Evolutionary conservation across 1,139 yeast genomes (phyloP).

Genomic region (Candida anutae): DNA sequence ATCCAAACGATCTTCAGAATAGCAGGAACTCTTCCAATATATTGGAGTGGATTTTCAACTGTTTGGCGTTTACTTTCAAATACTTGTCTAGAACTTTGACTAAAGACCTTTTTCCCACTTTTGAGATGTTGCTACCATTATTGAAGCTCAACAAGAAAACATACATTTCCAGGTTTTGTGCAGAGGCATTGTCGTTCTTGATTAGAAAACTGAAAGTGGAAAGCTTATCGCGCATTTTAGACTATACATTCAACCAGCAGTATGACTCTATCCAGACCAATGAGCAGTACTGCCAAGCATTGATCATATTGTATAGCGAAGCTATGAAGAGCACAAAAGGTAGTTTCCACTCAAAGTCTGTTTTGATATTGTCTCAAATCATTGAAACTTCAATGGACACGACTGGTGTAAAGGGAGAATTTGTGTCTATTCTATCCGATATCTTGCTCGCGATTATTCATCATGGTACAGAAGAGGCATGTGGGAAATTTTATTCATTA

Average conservation of each 20-base stretch:
- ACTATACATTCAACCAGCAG: constrained; percentile 45
- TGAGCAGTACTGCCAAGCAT: constrained; percentile 44
- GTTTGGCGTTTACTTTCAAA: constrained; percentile 84
- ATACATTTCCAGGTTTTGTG: constrained; percentile 74
- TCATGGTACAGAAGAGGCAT: constrained; percentile 53
- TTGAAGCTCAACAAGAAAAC: constrained; percentile 46
- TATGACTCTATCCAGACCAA: constrained; percentile 22
- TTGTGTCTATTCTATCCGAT: constrained; percentile 48
- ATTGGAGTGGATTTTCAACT: constrained; percentile 78
- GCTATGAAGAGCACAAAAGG: constrained; percentile 67
- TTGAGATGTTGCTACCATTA: constrained; percentile 56
- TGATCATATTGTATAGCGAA: constrained; percentile 61
- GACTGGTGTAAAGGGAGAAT: constrained; percentile 11
- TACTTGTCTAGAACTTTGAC: constrained; percentile 63
- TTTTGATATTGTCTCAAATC: constrained; percentile 39
- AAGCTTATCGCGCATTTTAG: constrained; percentile 40
- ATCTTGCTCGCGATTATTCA: constrained; percentile 52
- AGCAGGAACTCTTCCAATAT: constrained; percentile 49
- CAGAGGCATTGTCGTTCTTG: constrained; percentile 83
- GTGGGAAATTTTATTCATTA: constrained; percentile 36
- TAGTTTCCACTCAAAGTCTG: constrained; percentile 66
- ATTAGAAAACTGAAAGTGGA: constrained; percentile 58
- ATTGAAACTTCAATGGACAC: constrained; percentile 26
- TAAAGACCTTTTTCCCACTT: constrained; percentile 61
- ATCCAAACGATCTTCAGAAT: constrained; percentile 40